A percentile compares a stretch with the other conserved stretches of the same genome.
Evolutionary conservation across 2,329 filamentous ascomycete species (phyloP).

Genomic region (Exophiala sideris): DNA sequence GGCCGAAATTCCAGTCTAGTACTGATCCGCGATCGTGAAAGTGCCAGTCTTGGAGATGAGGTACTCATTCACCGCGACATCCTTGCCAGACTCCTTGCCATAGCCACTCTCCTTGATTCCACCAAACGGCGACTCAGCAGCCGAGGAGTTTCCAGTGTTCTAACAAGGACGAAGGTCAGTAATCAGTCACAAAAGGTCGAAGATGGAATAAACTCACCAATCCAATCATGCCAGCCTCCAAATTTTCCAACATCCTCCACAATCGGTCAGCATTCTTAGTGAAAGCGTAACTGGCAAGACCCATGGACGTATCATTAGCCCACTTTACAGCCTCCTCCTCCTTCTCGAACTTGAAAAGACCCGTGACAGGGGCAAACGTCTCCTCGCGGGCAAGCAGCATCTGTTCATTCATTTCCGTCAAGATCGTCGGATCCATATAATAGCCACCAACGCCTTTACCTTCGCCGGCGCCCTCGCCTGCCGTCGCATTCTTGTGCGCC

Average conservation of each 20-base stretch:
- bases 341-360: conserved; percentile 62
- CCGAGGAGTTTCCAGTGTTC: conserved; percentile 57
- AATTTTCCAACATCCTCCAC: conserved; percentile 63
- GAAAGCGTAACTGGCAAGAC: conserved; percentile 61
- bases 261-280: conserved; percentile 65
- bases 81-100: conserved; percentile 65
- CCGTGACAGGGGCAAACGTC: conserved; percentile 63
- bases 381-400: conserved; percentile 61
- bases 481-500: conserved; percentile 32
- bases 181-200: neutral
- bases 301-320: conserved; percentile 29
- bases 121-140: conserved; percentile 64
- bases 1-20: conserved; percentile 31
- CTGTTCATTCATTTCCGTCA: conserved; percentile 56
- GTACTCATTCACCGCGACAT: conserved; percentile 62
- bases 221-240: conserved; percentile 69
- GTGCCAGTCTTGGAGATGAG: conserved; percentile 64
- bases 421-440: conserved; percentile 68
- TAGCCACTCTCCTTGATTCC: conserved; percentile 67
- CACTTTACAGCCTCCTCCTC: conserved; percentile 60
- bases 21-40: conserved; percentile 57
- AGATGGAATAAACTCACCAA: conserved; percentile 40
- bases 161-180: neutral
- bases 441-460: conserved; percentile 51
- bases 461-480: conserved; percentile 51